phyloP scores from a whole-genome alignment of 345 rosid genomes.

The Eucalyptus virginea region DNA sequence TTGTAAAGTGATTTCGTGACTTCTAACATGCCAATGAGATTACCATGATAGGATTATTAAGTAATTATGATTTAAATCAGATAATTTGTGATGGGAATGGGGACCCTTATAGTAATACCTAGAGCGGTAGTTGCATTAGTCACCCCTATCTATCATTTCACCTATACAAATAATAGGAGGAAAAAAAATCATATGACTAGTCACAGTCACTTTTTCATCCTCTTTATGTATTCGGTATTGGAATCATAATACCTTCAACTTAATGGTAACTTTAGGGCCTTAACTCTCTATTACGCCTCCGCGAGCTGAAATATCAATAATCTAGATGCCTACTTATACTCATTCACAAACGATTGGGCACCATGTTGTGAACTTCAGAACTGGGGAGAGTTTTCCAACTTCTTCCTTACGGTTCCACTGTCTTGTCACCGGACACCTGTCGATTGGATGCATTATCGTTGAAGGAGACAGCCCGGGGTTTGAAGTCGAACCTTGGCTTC shows the following conservation, averaged over 20 bases:
- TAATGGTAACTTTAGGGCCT: neutral
- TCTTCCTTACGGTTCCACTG: neutral
- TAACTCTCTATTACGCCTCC: neutral
- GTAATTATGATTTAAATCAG: accelerated
- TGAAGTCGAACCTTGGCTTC: neutral
- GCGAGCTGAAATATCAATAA: neutral
- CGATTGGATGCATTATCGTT: neutral
- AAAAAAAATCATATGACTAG: too few relatives aligned
- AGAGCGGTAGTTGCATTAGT: neutral
- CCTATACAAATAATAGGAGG: neutral
- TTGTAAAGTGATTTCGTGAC: neutral
- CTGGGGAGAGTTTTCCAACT: neutral
- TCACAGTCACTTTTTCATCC: neutral
- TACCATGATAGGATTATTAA: neutral
- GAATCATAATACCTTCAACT: neutral
- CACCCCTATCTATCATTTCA: neutral
- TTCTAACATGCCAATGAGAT: neutral
- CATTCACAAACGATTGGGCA: neutral
- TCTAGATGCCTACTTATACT: neutral
- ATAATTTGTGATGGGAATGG: neutral
- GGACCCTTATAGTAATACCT: neutral
- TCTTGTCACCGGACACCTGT: neutral
- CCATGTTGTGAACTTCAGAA: neutral
- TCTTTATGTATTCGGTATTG: neutral
- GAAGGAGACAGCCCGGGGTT: neutral